Evolutionary conservation across 2,329 filamentous ascomycete species (phyloP).

Genomic region (Penicillium sp.): DNA sequence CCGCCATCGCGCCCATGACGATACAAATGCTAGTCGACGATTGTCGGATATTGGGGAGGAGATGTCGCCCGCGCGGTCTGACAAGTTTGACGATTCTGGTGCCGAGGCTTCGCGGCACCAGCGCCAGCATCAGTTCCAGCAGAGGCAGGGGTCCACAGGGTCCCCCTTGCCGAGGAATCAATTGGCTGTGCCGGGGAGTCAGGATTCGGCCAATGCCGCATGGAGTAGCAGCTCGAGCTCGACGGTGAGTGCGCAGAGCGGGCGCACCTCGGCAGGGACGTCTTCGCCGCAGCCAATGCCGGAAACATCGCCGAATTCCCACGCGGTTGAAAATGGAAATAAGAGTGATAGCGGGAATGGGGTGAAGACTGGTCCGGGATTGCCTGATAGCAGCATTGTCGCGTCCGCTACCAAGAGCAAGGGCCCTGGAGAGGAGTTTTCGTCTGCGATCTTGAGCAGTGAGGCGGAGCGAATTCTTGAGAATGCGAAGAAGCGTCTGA

Average conservation of each 20-base stretch:
- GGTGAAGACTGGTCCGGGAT: not conserved
- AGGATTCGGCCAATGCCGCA: slow-evolving; percentile 41
- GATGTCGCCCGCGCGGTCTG: slow-evolving; percentile 31
- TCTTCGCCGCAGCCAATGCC: slow-evolving; percentile 13
- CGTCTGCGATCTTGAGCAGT: slow-evolving; percentile 75
- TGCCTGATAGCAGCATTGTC: slow-evolving; percentile 30
- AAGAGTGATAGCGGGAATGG: slow-evolving; percentile 13
- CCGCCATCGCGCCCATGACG: slow-evolving; percentile 42
- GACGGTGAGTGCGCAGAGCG: slow-evolving; percentile 39
- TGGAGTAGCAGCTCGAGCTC: slow-evolving; percentile 46
- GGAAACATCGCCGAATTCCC: slow-evolving; percentile 11
- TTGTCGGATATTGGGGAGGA: slow-evolving; percentile 53
- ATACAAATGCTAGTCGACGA: slow-evolving; percentile 45
- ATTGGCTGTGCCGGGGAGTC: slow-evolving; percentile 57
- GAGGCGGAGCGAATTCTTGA: slow-evolving; percentile 88
- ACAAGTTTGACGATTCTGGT: slow-evolving; percentile 23
- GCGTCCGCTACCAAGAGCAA: slow-evolving; percentile 43
- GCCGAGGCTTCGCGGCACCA: not conserved
- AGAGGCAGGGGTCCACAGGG: slow-evolving; percentile 6
- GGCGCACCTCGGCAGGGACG: slow-evolving; percentile 25
- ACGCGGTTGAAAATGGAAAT: slow-evolving; percentile 12
- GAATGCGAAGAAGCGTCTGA: slow-evolving; percentile 86
- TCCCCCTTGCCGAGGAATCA: slow-evolving; percentile 48
- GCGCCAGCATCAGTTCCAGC: slow-evolving; percentile 5
- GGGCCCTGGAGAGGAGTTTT: slow-evolving; percentile 64